Evolutionary conservation across 2,329 filamentous ascomycete species (phyloP).

Genomic region (Fusarium sp.): DNA sequence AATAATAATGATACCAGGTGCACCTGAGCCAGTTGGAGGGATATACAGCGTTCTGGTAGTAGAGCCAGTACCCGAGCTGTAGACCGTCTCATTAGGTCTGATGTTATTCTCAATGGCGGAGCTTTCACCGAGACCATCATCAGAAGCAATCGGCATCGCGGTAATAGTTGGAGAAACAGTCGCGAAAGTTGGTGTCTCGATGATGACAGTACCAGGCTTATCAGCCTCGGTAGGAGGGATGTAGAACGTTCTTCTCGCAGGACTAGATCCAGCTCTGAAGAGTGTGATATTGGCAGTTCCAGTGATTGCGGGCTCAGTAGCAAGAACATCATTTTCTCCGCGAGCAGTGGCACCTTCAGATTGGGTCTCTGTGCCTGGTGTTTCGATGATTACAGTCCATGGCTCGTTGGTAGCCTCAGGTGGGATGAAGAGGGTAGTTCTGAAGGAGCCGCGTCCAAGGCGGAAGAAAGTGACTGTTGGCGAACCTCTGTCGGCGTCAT

Average conservation of each 20-base stretch:
- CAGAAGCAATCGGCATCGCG: too few species aligned
- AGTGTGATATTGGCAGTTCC: conserved; percentile 18
- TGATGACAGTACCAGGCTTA: conserved; percentile 18
- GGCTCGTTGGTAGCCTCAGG: neutral
- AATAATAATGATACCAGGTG: conserved; percentile 2
- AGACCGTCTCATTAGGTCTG: neutral
- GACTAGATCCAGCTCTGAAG: neutral
- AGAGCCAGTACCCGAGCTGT: neutral
- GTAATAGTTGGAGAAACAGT: neutral
- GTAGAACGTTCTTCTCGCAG: conserved; percentile 4
- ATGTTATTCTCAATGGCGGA: neutral
- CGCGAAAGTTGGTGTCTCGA: neutral
- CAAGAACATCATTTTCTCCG: neutral
- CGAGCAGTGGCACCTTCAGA: conserved; percentile 14
- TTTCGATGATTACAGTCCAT: conserved; percentile 19
- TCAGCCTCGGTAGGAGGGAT: neutral
- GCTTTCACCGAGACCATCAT: neutral
- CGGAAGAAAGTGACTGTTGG: conserved; percentile 30
- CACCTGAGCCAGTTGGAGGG: neutral
- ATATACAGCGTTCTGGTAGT: neutral
- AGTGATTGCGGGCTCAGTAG: conserved; percentile 1
- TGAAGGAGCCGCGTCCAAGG: neutral
- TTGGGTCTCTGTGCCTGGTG: conserved; percentile 10
- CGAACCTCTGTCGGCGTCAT: neutral
- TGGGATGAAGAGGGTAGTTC: conserved; percentile 16